phyloP scores from a whole-genome alignment of 2,329 filamentous ascomycete species.

The Fusarium euwallaceae region DNA sequence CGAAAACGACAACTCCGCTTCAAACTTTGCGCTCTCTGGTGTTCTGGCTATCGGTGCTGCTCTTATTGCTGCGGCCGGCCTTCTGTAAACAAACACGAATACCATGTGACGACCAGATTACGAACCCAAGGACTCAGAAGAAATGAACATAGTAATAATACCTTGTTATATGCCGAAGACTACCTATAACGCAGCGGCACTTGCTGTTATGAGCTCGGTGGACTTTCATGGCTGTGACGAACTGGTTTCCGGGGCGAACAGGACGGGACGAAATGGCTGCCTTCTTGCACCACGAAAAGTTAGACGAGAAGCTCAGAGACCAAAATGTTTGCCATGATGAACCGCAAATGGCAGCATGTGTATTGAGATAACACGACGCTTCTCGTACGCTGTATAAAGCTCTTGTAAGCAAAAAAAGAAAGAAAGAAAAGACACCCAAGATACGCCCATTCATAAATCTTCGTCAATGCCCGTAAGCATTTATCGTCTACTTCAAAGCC shows the following conservation, averaged over 20 bases:
- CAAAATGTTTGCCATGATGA: background rate
- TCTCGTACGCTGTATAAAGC: background rate
- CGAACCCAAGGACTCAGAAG: background rate
- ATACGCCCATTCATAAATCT: slow-evolving; percentile 25
- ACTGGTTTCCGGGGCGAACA: too few relatives aligned
- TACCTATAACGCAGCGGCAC: background rate
- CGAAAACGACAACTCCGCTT: slow-evolving; percentile 17
- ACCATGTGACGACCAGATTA: background rate
- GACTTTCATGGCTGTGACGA: too few relatives aligned
- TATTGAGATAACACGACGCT: background rate
- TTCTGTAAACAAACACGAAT: slow-evolving; percentile 14
- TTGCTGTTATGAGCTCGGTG: too few relatives aligned
- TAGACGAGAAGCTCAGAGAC: too few relatives aligned
- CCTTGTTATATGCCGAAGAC: background rate
- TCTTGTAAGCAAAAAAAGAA: slow-evolving; percentile 2
- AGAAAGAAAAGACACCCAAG: background rate
- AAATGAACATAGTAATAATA: background rate
- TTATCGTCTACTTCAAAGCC: slow-evolving; percentile 48
- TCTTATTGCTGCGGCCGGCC: slow-evolving; percentile 25
- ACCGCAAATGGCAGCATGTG: background rate
- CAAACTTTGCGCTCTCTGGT: slow-evolving; percentile 18
- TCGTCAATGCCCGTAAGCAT: slow-evolving; percentile 11
- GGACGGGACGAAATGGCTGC: too few relatives aligned
- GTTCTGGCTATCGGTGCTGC: slow-evolving; percentile 26
- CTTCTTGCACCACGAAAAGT: too few relatives aligned